These are phyloP conservation scores for Actinomortierella ambigua DNA, from an alignment of 371 early-diverging fungal genomes.

Conservation along the genomic window DNA sequence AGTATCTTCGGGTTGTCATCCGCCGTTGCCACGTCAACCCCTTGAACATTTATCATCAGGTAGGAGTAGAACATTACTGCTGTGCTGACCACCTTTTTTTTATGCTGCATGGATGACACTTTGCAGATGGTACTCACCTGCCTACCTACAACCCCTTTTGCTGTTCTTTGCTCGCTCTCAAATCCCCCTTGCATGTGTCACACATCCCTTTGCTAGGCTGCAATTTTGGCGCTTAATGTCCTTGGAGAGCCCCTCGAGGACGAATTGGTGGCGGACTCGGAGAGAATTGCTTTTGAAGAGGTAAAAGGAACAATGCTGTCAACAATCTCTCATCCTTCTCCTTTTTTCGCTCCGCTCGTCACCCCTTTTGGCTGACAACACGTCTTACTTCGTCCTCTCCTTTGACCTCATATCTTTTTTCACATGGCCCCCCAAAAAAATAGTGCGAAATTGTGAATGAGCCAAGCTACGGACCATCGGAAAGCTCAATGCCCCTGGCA, in stretches of 20 bases:
- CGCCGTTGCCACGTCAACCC: constrained; percentile 74
- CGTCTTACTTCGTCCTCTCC: constrained; percentile 17
- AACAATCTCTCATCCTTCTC: too few species aligned
- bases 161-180: too few species aligned
- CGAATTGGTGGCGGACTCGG: constrained; percentile 33
- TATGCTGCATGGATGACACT: not conserved
- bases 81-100: too few species aligned
- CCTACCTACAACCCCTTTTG: constrained; percentile 1
- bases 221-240: constrained; percentile 62
- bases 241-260: constrained; percentile 52
- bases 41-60: constrained; percentile 80
- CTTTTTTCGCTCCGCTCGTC: too few species aligned
- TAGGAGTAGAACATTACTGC: constrained; percentile 26
- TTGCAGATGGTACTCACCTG: not conserved
- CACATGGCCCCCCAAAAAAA: too few species aligned
- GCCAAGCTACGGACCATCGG: constrained; percentile 38
- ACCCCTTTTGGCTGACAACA: too few species aligned
- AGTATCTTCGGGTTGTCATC: constrained; percentile 71
- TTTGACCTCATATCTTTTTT: too few species aligned
- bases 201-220: constrained; percentile 50
- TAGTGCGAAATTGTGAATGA: constrained; percentile 41
- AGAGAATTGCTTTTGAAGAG: constrained; percentile 32
- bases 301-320: not conserved
- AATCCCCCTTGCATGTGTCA: not conserved
- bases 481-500: constrained; percentile 18